phyloP scores from a whole-genome alignment of 2,329 filamentous ascomycete species.

The Colletotrichum falcatum region DNA sequence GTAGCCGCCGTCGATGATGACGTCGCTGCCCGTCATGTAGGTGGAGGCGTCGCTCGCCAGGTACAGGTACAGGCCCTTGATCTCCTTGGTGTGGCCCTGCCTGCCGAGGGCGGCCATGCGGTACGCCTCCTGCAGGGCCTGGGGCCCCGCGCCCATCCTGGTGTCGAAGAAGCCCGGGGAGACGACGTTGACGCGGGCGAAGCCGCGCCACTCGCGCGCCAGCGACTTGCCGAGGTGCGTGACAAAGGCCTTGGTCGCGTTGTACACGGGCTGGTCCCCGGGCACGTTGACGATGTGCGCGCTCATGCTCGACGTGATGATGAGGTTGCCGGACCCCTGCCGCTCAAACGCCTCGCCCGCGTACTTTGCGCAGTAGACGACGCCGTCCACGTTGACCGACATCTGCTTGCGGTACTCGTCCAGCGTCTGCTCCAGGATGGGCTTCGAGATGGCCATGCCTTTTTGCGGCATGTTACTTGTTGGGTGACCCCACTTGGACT shows the following conservation, averaged over 20 bases:
- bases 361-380: slow-evolving; percentile 58
- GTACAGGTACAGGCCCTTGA: slow-evolving; percentile 70
- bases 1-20: slow-evolving; percentile 59
- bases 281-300: slow-evolving; percentile 64
- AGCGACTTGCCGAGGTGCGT: slow-evolving; percentile 67
- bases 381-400: slow-evolving; percentile 65
- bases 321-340: slow-evolving; percentile 61
- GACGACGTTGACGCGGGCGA: slow-evolving; percentile 68
- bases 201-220: slow-evolving; percentile 67
- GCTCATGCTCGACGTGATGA: slow-evolving; percentile 65
- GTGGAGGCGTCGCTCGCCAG: slow-evolving; percentile 63
- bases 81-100: slow-evolving; percentile 72
- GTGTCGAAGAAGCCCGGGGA: slow-evolving; percentile 67
- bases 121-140: slow-evolving; percentile 59
- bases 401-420: slow-evolving; percentile 65
- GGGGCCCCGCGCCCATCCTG: slow-evolving; percentile 62
- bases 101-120: slow-evolving; percentile 65
- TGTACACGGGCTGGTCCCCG: slow-evolving; percentile 59
- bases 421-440: slow-evolving; percentile 64
- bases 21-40: slow-evolving; percentile 63
- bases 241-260: slow-evolving; percentile 66
- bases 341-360: slow-evolving; percentile 56
- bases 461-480: not conserved
- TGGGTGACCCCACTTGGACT: not conserved
- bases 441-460: slow-evolving; percentile 65